Evolutionary conservation across 306 rosid species (phyloP), one percentile per base, ranked within the genome.

Genomic region (Quercus aquifolioides): DNA sequence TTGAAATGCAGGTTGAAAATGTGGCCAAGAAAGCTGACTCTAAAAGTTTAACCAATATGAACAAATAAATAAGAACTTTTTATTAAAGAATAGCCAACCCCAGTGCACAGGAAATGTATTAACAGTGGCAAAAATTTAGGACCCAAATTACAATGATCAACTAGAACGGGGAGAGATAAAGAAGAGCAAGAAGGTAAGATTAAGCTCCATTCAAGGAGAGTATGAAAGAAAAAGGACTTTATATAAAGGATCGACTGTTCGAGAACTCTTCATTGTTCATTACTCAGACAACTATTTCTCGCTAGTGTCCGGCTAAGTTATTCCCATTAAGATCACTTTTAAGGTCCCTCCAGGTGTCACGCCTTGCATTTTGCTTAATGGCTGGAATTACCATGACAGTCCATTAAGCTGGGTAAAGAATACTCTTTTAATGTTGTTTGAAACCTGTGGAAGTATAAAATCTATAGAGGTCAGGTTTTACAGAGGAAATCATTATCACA

Each of bases 201-300:
- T 33, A 33, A 0, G 6, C 35, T 33, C 35, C 35, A 4, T 33
- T 33, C 35, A 33, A 33, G 35, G 35, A 33, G 35, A 33, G 6
- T 33, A 33, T 33, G 35, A 33, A 33, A 33, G 35, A 33, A 33
- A 33, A 33, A 33, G 6, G 35, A 33, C 35, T 33, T 33, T 33
- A 33, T 33, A 33, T 33, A 1, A 33, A 33, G 35, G 35, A 33
- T 28, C 30, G 3, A 28, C 30, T 28, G 30, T 28, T 4, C 1
- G 3, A 86, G 97, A 88, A 91, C 92, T 81, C 94, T 94, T 63
- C 95, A n/a, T 92, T 0, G 92, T 94, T 81, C 97, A 91, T 84
- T 92, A 94, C 85, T 88, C 97, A 0, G 97, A 92, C 79, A 94
- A 92, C 91, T 94, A 94, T 71, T 88, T 94, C 82, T 92, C 92